Base-by-base conservation (phyloP, 768 basidiomycete species). In the Agaricus subrufescens region DNA sequence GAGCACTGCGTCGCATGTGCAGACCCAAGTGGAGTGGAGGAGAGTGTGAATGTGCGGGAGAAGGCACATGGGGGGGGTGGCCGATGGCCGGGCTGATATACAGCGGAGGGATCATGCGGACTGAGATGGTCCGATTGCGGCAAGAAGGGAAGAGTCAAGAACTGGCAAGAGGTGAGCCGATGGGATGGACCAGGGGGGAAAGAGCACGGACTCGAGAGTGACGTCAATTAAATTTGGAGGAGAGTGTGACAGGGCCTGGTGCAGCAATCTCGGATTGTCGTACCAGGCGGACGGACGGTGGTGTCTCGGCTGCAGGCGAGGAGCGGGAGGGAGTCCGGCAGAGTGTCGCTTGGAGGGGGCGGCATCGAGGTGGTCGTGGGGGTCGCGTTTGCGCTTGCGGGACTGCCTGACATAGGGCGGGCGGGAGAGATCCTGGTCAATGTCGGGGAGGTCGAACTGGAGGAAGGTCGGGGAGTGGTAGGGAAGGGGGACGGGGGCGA, bases 391-490 rank as follows among this genome's bases (percentile, higher is more conserved):
- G 14, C 65, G 58, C 10, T 60, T 56, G 38, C 39, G 47, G 19
- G 54, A 46, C 19, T 56, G 46, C 43, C 44, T 56, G 54, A 49
- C 84, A 73, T 87, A 87, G 0, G 86, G 86, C 6, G 86, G 83
- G 60, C 81, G 81, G 0, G 86, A 87, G 42, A 87, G 78, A 64
- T 87, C 85, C 64, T 86, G 82, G 69, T 86, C 84, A 7, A 81
- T 71, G 69, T 86, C 85, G 0, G 86, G 86, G 25, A 78, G 71
- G 54, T 84, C 82, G 65, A 84, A 86, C 52, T 85, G 82, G 54
- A 87, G 80, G 66, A 86, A 86, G 0, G 79, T 81, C 27, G 86
- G 86, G 9, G 84, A 84, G 54, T 85, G 83, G 68, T 83, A 86
- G 1, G 86, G 86, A 38, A 87, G 79, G 0, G 86, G 86, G 26